phyloP scores from a whole-genome alignment of 169 alveolate genomes.

The Plasmodium adleri region DNA sequence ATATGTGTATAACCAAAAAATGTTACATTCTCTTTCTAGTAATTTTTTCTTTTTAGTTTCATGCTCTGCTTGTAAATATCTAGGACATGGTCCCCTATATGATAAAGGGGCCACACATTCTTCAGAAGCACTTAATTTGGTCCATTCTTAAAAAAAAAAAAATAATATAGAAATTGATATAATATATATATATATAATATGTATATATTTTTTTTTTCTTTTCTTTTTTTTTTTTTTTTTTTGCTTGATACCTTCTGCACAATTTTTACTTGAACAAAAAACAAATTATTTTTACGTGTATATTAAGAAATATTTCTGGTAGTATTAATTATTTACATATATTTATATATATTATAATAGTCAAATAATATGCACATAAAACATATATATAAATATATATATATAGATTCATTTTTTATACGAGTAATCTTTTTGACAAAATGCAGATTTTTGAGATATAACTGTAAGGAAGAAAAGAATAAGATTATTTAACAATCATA shows the following conservation, averaged over 20 bases:
- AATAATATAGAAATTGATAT: not conserved
- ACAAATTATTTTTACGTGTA: not conserved
- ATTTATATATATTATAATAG: not conserved
- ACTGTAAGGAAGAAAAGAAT: conserved; percentile 13
- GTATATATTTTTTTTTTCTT: not conserved
- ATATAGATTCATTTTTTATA: conserved; percentile 23
- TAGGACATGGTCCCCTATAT: conserved; percentile 71
- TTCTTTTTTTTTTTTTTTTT: not conserved
- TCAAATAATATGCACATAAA: not conserved
- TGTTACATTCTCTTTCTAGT: conserved; percentile 34
- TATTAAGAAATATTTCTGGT: not conserved
- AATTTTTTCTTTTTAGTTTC: conserved; percentile 32
- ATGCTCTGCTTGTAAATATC: conserved; percentile 51
- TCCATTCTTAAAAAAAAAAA: conserved; percentile 32
- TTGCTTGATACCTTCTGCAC: conserved; percentile 73
- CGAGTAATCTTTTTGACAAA: conserved; percentile 59
- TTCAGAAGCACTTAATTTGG: conserved; percentile 18
- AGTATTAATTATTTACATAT: not conserved
- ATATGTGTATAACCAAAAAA: conserved; percentile 24
- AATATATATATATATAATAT: not conserved
- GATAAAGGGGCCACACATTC: conserved; percentile 63
- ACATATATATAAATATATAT: not conserved
- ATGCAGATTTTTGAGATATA: conserved; percentile 14
- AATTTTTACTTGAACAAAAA: conserved; percentile 28
- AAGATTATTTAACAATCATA: not conserved